Evolutionary conservation across 495 filamentous ascomycete species (phyloP).

Genomic region (Pseudotulostoma volvatum): DNA sequence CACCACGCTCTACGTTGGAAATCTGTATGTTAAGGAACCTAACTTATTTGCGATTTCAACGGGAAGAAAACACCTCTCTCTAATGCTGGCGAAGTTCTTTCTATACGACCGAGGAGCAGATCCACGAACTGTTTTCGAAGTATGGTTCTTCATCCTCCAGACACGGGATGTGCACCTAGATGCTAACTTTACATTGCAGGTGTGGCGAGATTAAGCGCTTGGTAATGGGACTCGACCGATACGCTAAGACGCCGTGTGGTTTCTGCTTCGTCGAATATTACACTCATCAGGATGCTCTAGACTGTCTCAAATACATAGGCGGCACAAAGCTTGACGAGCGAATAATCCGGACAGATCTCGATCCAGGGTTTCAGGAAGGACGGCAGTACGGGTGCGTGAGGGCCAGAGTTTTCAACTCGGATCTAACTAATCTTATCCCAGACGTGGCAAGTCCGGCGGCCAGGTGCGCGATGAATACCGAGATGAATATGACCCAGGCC

Average conservation of each 20-base stretch:
- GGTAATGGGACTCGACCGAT: constrained; percentile 95
- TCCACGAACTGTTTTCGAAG: constrained; percentile 93
- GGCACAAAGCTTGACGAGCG: constrained; percentile 98
- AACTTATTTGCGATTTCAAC: neutral
- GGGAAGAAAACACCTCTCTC: no score
- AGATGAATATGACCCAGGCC: constrained; percentile 86
- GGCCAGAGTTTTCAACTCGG: neutral
- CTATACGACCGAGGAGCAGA: constrained; percentile 98
- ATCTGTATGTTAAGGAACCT: constrained; percentile 47
- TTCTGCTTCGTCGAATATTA: constrained; percentile 99
- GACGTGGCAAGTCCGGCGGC: constrained; percentile 77
- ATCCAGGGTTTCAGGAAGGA: constrained; percentile 90
- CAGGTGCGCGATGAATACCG: constrained; percentile 97
- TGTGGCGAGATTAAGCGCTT: constrained; percentile 95
- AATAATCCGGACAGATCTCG: constrained; percentile 89
- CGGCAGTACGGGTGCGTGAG: constrained; percentile 68
- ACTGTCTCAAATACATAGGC: constrained; percentile 96
- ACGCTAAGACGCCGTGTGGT: constrained; percentile 92
- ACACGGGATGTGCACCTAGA: neutral
- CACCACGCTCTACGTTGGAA: constrained; percentile 93
- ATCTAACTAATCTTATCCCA: constrained; percentile 19
- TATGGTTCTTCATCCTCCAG: constrained; percentile 12
- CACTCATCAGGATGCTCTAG: constrained; percentile 85
- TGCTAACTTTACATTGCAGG: constrained; percentile 24
- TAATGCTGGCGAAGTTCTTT: constrained; percentile 60